Evolutionary conservation across 2,329 filamentous ascomycete species (phyloP), one percentile per base, ranked within the genome.

Genomic region (Pseudocercospora musae): DNA sequence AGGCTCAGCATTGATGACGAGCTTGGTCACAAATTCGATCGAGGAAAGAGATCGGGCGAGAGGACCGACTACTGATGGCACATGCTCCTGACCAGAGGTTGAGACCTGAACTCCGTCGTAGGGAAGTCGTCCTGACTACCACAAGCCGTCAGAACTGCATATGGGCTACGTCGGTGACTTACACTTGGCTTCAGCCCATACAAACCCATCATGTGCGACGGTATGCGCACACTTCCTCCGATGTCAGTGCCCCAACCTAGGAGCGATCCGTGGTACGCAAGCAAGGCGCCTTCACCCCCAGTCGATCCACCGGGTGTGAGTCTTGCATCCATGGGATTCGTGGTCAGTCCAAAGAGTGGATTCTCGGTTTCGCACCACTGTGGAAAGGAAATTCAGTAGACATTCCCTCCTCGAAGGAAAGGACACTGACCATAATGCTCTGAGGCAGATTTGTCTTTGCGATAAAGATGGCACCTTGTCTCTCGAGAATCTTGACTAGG

Each of bases 61-160:
- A 1, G 87, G 86, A 0, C 86, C 86, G n/a, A 87, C 75, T 0
- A 85, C 80, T 0, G 86, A 88, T 1, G 85, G 85, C 0, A 88
- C 82, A 71, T 88, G 85, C 60, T 87, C 84, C 68, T 88, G 86
- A 2, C 86, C 85, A 44, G 87, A 85, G 0, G 83, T 87, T 0
- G 85, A 87, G 0, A 88, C 85, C 0, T 84, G 78, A 0, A 86
- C 83, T 0, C 84, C 85, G 11, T 79, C 70, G 56, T 88, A 88
- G 0, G 86, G 84, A 0, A 87, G 70, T 5, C 86, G 79, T 2
- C 78, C 77, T 23, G 52, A 65, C 82, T 87, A 23, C 15, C 18
- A n/a, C n/a, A 10, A 13, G 5, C 46, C n/a, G 20, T 15, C 18
- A 27, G 15, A n/a, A n/a, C 1, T 7, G 21, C n/a, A 23, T 15